These are phyloP conservation scores for Fibroporia radiculosa DNA, from an alignment of 768 basidiomycete genomes.

Conservation along the genomic window DNA sequence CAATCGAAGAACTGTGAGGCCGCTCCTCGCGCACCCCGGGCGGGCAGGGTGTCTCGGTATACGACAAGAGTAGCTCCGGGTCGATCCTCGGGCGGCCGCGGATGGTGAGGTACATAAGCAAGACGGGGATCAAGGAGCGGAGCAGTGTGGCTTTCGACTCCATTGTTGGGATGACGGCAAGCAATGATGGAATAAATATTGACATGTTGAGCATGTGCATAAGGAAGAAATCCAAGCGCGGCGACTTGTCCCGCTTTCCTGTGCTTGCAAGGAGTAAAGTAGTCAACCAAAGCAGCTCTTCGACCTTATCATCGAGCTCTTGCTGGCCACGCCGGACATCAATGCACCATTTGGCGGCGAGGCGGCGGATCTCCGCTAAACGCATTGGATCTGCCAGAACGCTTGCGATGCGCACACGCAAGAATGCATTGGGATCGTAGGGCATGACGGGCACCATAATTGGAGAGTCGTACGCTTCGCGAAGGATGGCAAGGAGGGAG, in stretches of 20 bases:
- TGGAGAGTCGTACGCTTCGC: slow-evolving; percentile 42
- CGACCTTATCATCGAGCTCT: slow-evolving; percentile 33
- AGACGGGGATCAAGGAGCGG: slow-evolving; percentile 32
- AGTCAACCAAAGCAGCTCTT: slow-evolving; percentile 43
- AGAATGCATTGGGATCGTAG: slow-evolving; percentile 39
- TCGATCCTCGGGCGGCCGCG: slow-evolving; percentile 51
- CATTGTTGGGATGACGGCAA: slow-evolving; percentile 24
- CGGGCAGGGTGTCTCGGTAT: slow-evolving; percentile 33
- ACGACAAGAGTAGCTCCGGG: slow-evolving; percentile 37
- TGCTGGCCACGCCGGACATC: slow-evolving; percentile 23
- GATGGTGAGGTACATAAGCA: slow-evolving; percentile 29
- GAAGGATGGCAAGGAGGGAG: slow-evolving; percentile 43
- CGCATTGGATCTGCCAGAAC: slow-evolving; percentile 30
- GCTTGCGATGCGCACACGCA: slow-evolving; percentile 28
- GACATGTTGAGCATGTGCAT: slow-evolving; percentile 51
- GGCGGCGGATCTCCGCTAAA: slow-evolving; percentile 35
- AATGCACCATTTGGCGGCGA: slow-evolving; percentile 35
- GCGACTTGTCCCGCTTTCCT: slow-evolving; percentile 37
- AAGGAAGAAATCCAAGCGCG: slow-evolving; percentile 49
- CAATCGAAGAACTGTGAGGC: slow-evolving; percentile 20
- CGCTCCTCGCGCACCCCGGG: slow-evolving; percentile 18
- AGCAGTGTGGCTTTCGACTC: slow-evolving; percentile 38
- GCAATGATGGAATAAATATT: slow-evolving; percentile 39
- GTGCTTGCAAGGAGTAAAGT: slow-evolving; percentile 42
- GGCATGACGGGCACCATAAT: slow-evolving; percentile 42